Evolutionary conservation across 805 yeast genomes (phyloP), one percentile per base, ranked within the genome.

Genomic region (Komagataella pastoris): DNA sequence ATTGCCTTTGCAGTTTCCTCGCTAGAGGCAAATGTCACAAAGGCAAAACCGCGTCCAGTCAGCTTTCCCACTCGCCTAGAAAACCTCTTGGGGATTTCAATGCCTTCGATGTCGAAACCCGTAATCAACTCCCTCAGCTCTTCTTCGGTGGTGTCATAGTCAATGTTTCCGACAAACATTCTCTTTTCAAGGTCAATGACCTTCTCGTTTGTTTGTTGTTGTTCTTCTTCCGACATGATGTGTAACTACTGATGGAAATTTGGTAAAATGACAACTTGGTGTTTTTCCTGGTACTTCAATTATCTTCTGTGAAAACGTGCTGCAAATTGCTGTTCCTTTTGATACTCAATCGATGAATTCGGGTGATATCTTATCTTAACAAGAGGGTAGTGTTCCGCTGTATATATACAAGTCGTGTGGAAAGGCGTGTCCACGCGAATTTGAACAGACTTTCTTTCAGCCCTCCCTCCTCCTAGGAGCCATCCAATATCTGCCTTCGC

Each of bases 1-100:
- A 64, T 78, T n/a, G 95, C 96, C 62, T 72, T 69, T 60, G 75
- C 67, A 60, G 88, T 95, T 47, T 74, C 73, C 49, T 77, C 85
- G 57, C 81, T 79, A 53, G 74, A 68, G 49, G 77, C 72, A 57
- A 83, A 80, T 56, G 76, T 76, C 56, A 81, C 77, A 61, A 83
- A 79, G 1, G 74, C 80, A 55, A 58, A 61, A 17, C 48, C 70
- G 61, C 5, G 65, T 61, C 47, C 59, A 60, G 47, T 57, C 54
- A 43, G 62, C 56, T 8, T 51, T 55, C 24, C 45, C 7, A 46
- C 54, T 46, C 52, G 52, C 47, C 52, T 52, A 10, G 48, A 47
- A 10, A 24, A 18, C 53, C 57, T 54, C 59, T 59, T 58, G 49
- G 70, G 69, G 46, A 66, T 55, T 53, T 65, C 68, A 45, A 65